phyloP scores from a whole-genome alignment of 768 basidiomycete species.

The Epithele typhae region DNA sequence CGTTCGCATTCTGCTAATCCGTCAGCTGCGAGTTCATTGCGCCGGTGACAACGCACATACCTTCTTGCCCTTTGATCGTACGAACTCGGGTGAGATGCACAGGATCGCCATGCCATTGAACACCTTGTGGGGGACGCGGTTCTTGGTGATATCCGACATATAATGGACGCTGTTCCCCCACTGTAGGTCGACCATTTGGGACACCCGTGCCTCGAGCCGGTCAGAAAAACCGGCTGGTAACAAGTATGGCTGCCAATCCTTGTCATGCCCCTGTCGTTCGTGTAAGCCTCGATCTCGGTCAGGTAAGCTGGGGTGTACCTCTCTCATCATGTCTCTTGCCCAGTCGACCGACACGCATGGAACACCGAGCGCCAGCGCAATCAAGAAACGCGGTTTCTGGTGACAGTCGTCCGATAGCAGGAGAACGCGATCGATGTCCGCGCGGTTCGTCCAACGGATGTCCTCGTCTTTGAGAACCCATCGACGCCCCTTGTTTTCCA shows the following conservation, averaged over 20 bases:
- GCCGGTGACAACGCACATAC: constrained; percentile 14
- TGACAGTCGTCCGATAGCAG: constrained; percentile 61
- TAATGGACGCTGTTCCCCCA: constrained; percentile 50
- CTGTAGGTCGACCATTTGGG: constrained; percentile 44
- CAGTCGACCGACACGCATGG: constrained; percentile 69
- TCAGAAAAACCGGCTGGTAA: constrained; percentile 47
- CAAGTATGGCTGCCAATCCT: constrained; percentile 63
- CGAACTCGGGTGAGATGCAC: constrained; percentile 53
- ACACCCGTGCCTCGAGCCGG: constrained; percentile 35
- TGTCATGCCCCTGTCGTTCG: not conserved
- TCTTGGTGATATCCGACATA: constrained; percentile 55
- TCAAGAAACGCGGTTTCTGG: constrained; percentile 75
- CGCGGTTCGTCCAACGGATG: constrained; percentile 39
- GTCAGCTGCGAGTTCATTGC: not conserved
- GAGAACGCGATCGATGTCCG: constrained; percentile 53
- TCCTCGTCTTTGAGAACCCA: constrained; percentile 52
- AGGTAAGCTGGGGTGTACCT: constrained; percentile 15
- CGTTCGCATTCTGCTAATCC: constrained; percentile 11
- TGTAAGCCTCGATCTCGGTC: not conserved
- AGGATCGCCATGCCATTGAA: constrained; percentile 54
- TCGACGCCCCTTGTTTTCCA: constrained; percentile 38
- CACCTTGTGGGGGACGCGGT: constrained; percentile 51
- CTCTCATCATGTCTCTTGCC: constrained; percentile 38
- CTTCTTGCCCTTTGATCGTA: constrained; percentile 29
- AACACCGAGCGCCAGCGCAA: constrained; percentile 81